These are phyloP conservation scores for Leptodermis oblonga DNA, from an alignment of 257 asterid genomes.

Conservation along the genomic window DNA sequence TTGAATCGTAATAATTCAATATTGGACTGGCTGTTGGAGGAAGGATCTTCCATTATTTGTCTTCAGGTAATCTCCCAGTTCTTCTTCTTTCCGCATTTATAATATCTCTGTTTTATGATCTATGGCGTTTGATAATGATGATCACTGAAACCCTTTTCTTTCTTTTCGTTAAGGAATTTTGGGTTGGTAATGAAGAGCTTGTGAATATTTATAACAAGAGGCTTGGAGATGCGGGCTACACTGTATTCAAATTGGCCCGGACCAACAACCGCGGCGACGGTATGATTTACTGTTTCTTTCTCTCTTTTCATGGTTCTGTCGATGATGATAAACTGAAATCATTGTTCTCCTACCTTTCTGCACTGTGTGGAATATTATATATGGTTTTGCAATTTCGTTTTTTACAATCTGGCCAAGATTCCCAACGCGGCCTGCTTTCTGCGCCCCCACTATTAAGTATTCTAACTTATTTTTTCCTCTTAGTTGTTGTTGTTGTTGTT, in stretches of 20 bases:
- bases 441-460: background rate
- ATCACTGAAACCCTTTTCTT: background rate
- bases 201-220: conserved; percentile 81
- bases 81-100: background rate
- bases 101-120: background rate
- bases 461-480: background rate
- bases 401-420: background rate
- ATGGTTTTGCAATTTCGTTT: background rate
- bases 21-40: conserved; percentile 86
- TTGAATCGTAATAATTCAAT: conserved; percentile 73
- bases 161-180: conserved; percentile 56
- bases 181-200: conserved; percentile 98
- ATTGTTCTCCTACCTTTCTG: background rate
- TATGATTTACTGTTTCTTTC: conserved; percentile 23
- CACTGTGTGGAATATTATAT: background rate
- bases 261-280: conserved; percentile 99
- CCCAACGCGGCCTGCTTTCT: background rate
- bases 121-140: background rate
- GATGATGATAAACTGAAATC: background rate
- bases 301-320: background rate
- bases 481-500: too few species aligned
- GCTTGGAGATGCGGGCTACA: conserved; percentile 94
- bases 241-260: conserved; percentile 78
- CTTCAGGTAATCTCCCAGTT: conserved; percentile 63
- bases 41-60: conserved; percentile 92